These are phyloP conservation scores for Fraxinus velutina DNA, from an alignment of 305 asterid genomes.

Conservation along the genomic window DNA sequence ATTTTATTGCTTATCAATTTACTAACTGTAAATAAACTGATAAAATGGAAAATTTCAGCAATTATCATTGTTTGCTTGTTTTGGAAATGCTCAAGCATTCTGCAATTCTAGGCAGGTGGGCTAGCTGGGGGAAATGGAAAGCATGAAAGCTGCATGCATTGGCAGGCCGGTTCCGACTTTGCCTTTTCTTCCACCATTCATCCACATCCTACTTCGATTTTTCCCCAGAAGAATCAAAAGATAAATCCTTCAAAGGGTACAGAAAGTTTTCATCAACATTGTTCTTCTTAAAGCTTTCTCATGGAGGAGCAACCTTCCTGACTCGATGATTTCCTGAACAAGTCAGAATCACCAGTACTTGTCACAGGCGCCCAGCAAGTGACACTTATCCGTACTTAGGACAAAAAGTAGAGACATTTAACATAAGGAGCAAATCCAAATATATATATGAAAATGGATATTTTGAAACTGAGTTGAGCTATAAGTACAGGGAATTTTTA, in stretches of 20 bases:
- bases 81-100: neutral
- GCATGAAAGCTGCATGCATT: neutral
- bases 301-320: conserved; percentile 59
- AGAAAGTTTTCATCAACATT: conserved; percentile 40
- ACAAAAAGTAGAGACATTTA: conserved; percentile 26
- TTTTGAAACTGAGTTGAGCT: conserved; percentile 5
- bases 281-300: conserved; percentile 48
- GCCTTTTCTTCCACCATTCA: conserved; percentile 27
- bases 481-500: no score
- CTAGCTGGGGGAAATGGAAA: neutral
- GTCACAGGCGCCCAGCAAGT: conserved; percentile 60
- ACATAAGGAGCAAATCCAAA: conserved; percentile 29
- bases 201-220: conserved; percentile 23
- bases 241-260: neutral
- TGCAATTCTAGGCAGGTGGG: neutral
- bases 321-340: conserved; percentile 61
- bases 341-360: conserved; percentile 28
- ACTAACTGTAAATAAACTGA: neutral
- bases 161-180: neutral
- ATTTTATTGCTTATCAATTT: neutral
- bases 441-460: conserved; percentile 12
- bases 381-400: conserved; percentile 48
- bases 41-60: neutral
- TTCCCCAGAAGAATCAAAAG: conserved; percentile 17
- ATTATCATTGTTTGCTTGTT: neutral